These are phyloP conservation scores for Cystoderma amianthinum DNA, from an alignment of 768 basidiomycete species.

Conservation along the genomic window DNA sequence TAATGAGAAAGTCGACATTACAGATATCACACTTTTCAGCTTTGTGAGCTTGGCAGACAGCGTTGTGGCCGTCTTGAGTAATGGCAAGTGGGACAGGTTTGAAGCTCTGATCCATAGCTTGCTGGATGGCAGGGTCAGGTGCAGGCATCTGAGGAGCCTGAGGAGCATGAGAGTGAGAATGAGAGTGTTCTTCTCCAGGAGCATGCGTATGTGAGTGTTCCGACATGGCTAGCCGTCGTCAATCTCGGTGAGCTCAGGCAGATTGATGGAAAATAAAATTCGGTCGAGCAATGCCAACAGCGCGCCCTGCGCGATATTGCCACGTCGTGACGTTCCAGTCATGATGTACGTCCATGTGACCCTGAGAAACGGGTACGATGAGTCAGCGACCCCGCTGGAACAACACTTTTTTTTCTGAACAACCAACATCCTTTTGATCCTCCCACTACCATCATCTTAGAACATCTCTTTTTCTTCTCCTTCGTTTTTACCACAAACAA, in stretches of 20 bases:
- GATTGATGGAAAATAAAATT: background rate
- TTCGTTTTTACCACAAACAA: constrained; percentile 7
- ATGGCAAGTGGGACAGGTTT: constrained; percentile 48
- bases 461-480: constrained; percentile 3
- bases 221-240: constrained; percentile 38
- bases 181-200: constrained; percentile 44
- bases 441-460: constrained; percentile 13
- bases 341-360: too few relatives aligned
- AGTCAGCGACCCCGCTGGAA: background rate
- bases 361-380: constrained; percentile 11
- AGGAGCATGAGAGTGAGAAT: constrained; percentile 36
- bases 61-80: constrained; percentile 43
- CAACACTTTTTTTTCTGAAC: constrained; percentile 15
- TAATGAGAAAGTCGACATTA: constrained; percentile 59
- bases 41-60: constrained; percentile 61
- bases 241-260: background rate
- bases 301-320: background rate
- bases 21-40: constrained; percentile 72
- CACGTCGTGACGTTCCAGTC: background rate
- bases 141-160: constrained; percentile 37
- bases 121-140: constrained; percentile 70
- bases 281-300: background rate
- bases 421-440: constrained; percentile 18
- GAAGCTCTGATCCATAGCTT: constrained; percentile 72
- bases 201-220: constrained; percentile 54